Percentiles rank a stretch among this genome's conserved stretches.
phyloP scores from a whole-genome alignment of 2,329 filamentous ascomycete species.

The Trichophyton rubrum region DNA sequence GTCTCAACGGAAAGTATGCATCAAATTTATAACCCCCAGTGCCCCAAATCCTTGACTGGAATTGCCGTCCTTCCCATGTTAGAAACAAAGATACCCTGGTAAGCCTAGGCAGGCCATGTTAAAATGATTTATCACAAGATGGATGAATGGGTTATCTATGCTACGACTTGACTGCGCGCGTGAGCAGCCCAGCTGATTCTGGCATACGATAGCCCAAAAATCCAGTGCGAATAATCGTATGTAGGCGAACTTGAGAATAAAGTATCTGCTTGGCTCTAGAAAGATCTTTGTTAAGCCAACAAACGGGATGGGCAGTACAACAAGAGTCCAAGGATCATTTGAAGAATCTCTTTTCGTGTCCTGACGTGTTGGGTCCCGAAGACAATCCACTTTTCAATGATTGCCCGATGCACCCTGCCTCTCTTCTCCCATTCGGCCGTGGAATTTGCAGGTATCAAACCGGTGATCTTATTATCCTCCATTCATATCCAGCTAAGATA shows the following conservation, averaged over 20 bases:
- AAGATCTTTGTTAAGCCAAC: slow-evolving; percentile 13
- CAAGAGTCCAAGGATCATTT: slow-evolving; percentile 3
- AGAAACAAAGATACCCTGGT: slow-evolving; percentile 18
- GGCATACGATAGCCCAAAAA: slow-evolving; percentile 41
- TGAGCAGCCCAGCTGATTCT: slow-evolving; percentile 36
- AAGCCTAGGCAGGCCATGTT: slow-evolving; percentile 28
- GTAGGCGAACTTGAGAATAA: slow-evolving; percentile 26
- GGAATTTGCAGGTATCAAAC: slow-evolving; percentile 30
- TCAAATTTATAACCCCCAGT: neutral
- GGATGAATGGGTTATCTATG: slow-evolving; percentile 39
- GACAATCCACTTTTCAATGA: slow-evolving; percentile 34
- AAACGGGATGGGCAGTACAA: slow-evolving; percentile 16
- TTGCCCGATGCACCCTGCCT: slow-evolving; percentile 37
- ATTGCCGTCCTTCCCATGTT: slow-evolving; percentile 5
- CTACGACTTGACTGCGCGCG: slow-evolving; percentile 30
- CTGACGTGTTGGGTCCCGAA: slow-evolving; percentile 34
- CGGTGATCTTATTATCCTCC: slow-evolving; percentile 49
- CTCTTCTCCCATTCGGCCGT: slow-evolving; percentile 34
- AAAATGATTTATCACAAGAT: slow-evolving; percentile 24
- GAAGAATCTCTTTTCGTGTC: slow-evolving; percentile 7
- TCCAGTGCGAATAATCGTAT: slow-evolving; percentile 29
- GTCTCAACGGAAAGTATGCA: neutral
- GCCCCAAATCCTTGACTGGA: neutral
- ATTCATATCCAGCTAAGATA: slow-evolving; percentile 49
- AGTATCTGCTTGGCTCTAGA: slow-evolving; percentile 26